phyloP scores from a whole-genome alignment of 306 rosid genomes.

The Sicyos edulis region DNA sequence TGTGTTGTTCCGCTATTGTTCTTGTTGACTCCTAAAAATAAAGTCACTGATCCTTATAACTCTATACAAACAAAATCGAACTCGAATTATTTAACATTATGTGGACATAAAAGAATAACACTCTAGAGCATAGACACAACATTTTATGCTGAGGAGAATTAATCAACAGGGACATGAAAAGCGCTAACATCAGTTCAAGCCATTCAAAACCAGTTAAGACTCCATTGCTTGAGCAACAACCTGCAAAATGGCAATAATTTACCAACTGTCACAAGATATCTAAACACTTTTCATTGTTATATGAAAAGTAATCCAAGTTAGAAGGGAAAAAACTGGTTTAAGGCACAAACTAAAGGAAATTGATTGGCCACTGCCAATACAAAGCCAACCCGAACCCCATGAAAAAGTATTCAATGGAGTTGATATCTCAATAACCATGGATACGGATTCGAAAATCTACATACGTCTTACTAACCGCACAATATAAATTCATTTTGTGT shows the following conservation, averaged over 20 bases:
- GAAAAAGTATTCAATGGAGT: too few relatives aligned
- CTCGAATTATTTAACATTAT: neutral
- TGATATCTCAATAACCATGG: too few relatives aligned
- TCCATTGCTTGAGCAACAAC: slow-evolving; percentile 2
- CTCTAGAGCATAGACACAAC: neutral
- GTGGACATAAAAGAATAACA: neutral
- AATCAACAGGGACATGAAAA: neutral
- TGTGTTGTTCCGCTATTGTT: too few relatives aligned
- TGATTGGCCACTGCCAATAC: neutral
- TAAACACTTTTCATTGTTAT: neutral
- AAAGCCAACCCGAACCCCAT: too few relatives aligned
- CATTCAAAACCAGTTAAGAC: neutral
- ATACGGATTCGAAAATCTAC: too few relatives aligned
- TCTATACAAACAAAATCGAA: neutral
- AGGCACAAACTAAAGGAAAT: too few relatives aligned
- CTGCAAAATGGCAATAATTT: neutral
- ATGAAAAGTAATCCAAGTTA: neutral
- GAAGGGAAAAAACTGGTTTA: neutral
- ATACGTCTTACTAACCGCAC: too few relatives aligned
- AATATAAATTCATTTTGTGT: too few relatives aligned
- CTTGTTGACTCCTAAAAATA: too few relatives aligned
- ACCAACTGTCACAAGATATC: neutral
- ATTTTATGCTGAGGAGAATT: neutral
- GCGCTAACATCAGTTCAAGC: neutral
- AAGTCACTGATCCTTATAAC: neutral